Evolutionary conservation across 2,329 filamentous ascomycete species (phyloP).

Genomic region (Beauveria sp.): DNA sequence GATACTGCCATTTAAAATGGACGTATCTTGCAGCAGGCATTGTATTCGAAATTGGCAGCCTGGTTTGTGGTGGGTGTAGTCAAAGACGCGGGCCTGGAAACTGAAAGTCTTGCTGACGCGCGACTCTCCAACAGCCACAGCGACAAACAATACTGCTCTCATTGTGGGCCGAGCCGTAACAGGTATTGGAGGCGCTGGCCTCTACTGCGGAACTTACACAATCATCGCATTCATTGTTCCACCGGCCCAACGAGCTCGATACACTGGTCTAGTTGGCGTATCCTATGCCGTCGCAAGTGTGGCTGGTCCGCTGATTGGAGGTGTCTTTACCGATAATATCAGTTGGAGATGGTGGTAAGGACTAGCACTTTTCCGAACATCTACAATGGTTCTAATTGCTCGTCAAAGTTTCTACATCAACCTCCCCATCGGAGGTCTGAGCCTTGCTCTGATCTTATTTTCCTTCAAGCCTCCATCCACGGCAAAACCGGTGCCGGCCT

Average conservation of each 20-base stretch:
- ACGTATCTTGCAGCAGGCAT: constrained; percentile 29
- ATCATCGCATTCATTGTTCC: constrained; percentile 29
- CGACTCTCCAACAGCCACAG: constrained; percentile 19
- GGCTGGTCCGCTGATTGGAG: constrained; percentile 19
- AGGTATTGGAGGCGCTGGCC: constrained; percentile 33
- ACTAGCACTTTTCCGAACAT: not conserved
- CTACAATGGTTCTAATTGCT: not conserved
- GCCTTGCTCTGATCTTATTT: constrained; percentile 18
- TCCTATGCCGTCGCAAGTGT: constrained; percentile 17
- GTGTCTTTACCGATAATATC: constrained; percentile 17
- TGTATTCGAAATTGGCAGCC: constrained; percentile 35
- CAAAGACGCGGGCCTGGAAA: too few species aligned
- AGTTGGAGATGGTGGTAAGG: constrained; percentile 3
- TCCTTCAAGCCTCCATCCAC: constrained; percentile 28
- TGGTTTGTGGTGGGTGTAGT: constrained; percentile 26
- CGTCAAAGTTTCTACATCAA: constrained; percentile 19
- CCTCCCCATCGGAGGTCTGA: constrained; percentile 15
- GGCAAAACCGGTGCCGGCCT: constrained; percentile 22
- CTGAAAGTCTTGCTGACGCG: not conserved
- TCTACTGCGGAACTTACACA: constrained; percentile 35
- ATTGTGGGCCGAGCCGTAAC: constrained; percentile 40
- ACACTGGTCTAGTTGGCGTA: constrained; percentile 17
- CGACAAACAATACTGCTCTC: constrained; percentile 31
- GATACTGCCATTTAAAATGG: constrained; percentile 31
- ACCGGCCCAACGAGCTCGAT: constrained; percentile 14